These are phyloP conservation scores for Wickerhamiella alocasiicola DNA, from an alignment of 805 yeast genomes.

Conservation along the genomic window DNA sequence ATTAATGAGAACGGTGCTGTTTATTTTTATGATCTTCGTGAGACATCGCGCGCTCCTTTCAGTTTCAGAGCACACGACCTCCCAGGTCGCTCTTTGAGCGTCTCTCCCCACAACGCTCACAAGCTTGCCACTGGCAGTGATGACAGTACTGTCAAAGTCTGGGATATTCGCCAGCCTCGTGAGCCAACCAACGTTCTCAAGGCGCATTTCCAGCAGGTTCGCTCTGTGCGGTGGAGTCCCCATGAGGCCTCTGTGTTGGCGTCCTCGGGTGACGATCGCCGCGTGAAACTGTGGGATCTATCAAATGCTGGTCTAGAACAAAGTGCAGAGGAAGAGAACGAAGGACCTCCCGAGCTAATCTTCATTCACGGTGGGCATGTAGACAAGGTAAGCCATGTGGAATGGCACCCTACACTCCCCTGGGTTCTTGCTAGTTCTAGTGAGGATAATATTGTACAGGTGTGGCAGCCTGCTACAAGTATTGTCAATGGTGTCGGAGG, in stretches of 20 bases:
- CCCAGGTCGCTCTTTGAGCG: conserved; percentile 31
- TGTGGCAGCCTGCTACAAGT: conserved; percentile 57
- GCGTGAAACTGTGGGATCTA: conserved; percentile 68
- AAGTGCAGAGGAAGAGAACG: conserved; percentile 39
- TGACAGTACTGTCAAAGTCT: conserved; percentile 58
- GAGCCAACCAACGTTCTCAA: conserved; percentile 49
- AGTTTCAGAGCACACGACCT: conserved; percentile 1
- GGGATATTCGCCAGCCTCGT: conserved; percentile 47
- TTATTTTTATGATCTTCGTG: conserved; percentile 52
- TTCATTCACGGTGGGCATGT: conserved; percentile 87
- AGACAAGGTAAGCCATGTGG: conserved; percentile 50
- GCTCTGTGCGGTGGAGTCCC: conserved; percentile 44
- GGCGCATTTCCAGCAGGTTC: conserved; percentile 51
- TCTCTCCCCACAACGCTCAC: conserved; percentile 42
- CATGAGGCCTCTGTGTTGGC: conserved; percentile 41
- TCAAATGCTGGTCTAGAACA: conserved; percentile 41
- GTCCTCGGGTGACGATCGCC: conserved; percentile 51
- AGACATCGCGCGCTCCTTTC: neutral
- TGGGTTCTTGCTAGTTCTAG: conserved; percentile 55
- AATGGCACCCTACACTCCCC: conserved; percentile 49
- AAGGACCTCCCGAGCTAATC: conserved; percentile 61
- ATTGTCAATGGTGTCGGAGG: conserved; percentile 26
- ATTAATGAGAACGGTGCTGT: conserved; percentile 55
- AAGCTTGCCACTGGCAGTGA: conserved; percentile 67
- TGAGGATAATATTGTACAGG: conserved; percentile 62